These are phyloP conservation scores for Globisporangium barbulae DNA, from an alignment of 352 stramenopile genomes.

Conservation along the genomic window DNA sequence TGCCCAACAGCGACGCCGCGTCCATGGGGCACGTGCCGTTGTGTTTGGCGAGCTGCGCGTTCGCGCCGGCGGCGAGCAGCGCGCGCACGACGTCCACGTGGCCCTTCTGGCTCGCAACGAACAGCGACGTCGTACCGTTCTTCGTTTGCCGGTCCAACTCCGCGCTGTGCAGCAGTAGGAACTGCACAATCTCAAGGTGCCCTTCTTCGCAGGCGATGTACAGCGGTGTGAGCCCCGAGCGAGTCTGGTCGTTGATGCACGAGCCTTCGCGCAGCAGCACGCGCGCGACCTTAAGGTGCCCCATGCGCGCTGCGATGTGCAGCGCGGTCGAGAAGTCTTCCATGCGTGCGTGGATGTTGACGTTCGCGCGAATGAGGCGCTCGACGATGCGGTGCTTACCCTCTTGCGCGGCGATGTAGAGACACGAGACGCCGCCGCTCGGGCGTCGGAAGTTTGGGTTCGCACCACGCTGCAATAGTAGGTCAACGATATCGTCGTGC, in stretches of 20 bases:
- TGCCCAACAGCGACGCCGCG: slow-evolving; percentile 58
- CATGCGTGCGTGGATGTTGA: slow-evolving; percentile 68
- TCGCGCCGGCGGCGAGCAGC: slow-evolving; percentile 55
- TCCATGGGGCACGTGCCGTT: slow-evolving; percentile 77
- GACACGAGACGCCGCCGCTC: slow-evolving; percentile 58
- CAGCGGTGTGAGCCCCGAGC: slow-evolving; percentile 71
- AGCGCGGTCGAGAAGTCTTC: slow-evolving; percentile 75
- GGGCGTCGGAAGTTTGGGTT: slow-evolving; percentile 65
- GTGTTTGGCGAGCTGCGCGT: slow-evolving; percentile 52
- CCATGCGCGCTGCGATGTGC: slow-evolving; percentile 80
- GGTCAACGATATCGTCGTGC: slow-evolving; percentile 51
- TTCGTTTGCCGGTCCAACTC: slow-evolving; percentile 37
- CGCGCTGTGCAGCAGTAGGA: slow-evolving; percentile 38
- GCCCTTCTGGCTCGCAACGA: slow-evolving; percentile 74
- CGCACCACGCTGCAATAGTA: slow-evolving; percentile 54
- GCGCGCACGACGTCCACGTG: slow-evolving; percentile 49
- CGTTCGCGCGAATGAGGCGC: slow-evolving; percentile 39
- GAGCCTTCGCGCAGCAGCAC: slow-evolving; percentile 53
- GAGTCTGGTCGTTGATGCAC: slow-evolving; percentile 65
- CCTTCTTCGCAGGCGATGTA: slow-evolving; percentile 87
- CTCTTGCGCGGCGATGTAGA: slow-evolving; percentile 82
- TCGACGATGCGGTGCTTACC: slow-evolving; percentile 64
- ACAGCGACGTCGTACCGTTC: slow-evolving; percentile 69
- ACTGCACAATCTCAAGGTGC: slow-evolving; percentile 56
- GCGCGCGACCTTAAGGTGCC: slow-evolving; percentile 47